phyloP scores from a whole-genome alignment of 768 basidiomycete species.

The Phylloporus sp. region DNA sequence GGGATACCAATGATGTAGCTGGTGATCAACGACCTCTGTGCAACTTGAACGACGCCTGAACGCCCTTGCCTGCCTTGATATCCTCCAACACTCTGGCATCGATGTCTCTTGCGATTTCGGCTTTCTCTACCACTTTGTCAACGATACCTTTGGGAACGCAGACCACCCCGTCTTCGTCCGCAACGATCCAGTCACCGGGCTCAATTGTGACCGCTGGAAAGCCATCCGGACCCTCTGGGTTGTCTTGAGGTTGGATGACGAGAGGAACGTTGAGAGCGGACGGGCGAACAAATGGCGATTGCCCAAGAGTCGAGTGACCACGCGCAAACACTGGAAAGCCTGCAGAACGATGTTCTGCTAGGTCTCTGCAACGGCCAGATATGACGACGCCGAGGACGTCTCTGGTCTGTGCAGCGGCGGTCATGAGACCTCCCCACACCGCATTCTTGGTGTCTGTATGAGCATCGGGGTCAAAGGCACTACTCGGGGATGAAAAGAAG shows the following conservation, averaged over 20 bases:
- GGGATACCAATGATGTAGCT: neutral
- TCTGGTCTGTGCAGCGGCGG: constrained; percentile 74
- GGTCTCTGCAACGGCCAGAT: constrained; percentile 81
- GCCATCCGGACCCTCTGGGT: constrained; percentile 29
- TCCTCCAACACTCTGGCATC: constrained; percentile 75
- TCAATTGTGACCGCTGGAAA: constrained; percentile 57
- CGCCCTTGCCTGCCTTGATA: constrained; percentile 68
- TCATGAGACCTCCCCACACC: constrained; percentile 93
- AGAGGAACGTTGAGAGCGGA: constrained; percentile 71
- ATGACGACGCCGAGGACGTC: constrained; percentile 74
- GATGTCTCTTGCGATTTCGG: constrained; percentile 53
- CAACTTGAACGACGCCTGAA: constrained; percentile 73
- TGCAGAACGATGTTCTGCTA: constrained; percentile 67
- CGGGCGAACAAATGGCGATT: constrained; percentile 78
- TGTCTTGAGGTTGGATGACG: constrained; percentile 35
- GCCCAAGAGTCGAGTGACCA: constrained; percentile 81
- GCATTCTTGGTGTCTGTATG: constrained; percentile 65
- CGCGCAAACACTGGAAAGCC: constrained; percentile 81
- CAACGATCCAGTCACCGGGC: constrained; percentile 82
- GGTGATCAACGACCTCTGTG: constrained; percentile 52
- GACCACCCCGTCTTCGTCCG: constrained; percentile 87
- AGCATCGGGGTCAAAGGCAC: neutral
- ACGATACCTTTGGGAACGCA: constrained; percentile 61
- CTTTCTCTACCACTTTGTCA: constrained; percentile 53
- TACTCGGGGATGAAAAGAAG: constrained; percentile 6